Percentiles rank a stretch among this genome's conserved stretches.
These are phyloP conservation scores for Teratosphaeria viscida DNA, from an alignment of 2,329 filamentous ascomycete genomes.

Conservation along the genomic window DNA sequence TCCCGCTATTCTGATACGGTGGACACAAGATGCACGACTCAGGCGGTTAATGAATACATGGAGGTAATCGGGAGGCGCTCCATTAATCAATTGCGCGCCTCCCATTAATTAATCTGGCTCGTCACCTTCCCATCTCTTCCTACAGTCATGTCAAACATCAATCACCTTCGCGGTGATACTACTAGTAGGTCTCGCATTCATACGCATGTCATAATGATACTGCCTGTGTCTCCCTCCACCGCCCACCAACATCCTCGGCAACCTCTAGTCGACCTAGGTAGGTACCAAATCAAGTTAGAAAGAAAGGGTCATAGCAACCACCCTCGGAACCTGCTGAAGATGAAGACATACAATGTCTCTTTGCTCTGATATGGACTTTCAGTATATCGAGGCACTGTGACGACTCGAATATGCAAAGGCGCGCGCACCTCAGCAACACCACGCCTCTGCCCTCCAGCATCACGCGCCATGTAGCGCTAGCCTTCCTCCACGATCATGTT, in stretches of 20 bases:
- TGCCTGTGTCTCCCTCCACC: background rate
- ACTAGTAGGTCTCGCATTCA: background rate
- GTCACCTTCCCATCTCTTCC: background rate
- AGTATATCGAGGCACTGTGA: background rate
- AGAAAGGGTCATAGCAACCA: background rate
- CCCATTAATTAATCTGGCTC: background rate
- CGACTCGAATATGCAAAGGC: conserved; percentile 49
- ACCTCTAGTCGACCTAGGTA: background rate
- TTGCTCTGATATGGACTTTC: background rate
- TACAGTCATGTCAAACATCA: background rate
- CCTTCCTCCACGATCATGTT: conserved; percentile 65
- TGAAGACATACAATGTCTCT: background rate
- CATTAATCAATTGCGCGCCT: too few species aligned
- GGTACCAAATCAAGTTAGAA: background rate
- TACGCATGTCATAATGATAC: background rate
- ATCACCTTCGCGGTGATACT: too few species aligned
- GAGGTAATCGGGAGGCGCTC: too few species aligned
- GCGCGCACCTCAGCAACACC: conserved; percentile 63
- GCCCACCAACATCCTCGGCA: background rate
- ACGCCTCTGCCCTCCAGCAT: conserved; percentile 64
- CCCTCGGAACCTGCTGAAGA: background rate
- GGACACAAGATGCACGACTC: too few species aligned
- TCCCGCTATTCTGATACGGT: too few species aligned
- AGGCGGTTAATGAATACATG: too few species aligned
- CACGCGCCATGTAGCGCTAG: conserved; percentile 58